These are phyloP conservation scores for Prosopis cineraria DNA, from an alignment of 306 rosid genomes.

Conservation along the genomic window DNA sequence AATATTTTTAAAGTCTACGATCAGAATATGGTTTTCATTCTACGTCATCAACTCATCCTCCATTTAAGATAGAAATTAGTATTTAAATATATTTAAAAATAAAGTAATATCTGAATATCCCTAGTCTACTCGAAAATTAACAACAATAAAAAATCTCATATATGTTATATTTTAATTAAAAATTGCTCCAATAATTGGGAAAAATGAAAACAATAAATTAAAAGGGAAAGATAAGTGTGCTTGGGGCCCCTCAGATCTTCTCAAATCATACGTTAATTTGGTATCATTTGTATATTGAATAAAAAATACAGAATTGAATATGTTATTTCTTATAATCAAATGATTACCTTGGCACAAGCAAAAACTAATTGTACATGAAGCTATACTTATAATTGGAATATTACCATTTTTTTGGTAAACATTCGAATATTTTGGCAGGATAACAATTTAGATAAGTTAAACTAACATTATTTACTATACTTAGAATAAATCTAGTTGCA, in stretches of 20 bases:
- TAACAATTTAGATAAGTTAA: constrained; percentile 20
- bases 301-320: neutral
- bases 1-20: too few species aligned
- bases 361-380: neutral
- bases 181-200: neutral
- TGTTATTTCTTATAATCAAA: neutral
- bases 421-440: too few species aligned
- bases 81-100: too few species aligned
- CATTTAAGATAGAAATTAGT: neutral
- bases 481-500: neutral
- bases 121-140: too few species aligned
- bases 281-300: neutral
- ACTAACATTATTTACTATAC: neutral
- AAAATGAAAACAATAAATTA: neutral
- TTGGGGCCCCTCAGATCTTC: neutral
- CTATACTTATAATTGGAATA: neutral
- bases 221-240: neutral
- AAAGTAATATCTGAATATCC: too few species aligned
- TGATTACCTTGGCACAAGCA: neutral
- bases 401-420: neutral
- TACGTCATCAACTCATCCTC: neutral
- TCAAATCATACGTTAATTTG: neutral
- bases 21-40: neutral
- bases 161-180: too few species aligned
- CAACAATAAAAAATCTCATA: neutral